Base-by-base conservation (phyloP, 768 basidiomycete genomes). In the Symmetrospora coprosmae region DNA sequence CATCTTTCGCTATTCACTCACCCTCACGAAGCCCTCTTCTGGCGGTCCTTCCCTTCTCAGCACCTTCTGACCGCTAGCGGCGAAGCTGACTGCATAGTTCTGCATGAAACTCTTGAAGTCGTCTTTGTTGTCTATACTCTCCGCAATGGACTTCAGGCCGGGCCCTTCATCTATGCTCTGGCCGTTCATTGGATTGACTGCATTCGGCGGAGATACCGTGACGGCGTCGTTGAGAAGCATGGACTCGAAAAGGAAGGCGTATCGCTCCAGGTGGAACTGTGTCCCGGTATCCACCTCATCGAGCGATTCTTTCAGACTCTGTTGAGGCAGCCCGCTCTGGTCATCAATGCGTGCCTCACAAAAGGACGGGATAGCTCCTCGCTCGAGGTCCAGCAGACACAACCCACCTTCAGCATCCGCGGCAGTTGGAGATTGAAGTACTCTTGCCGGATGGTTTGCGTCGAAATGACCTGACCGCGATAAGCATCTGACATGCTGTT, bases 41-140 rank as follows among this genome's bases (percentile, higher is more conserved):
- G 79, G 76, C 2, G 89, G 88, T 2, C 87, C 91, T 66, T 94
- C 64, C 13, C 62, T 21, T 43, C 41, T 17, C 17, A 56, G 61
- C 31, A 41, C 50, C 23, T 40, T 63, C 31, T 34, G 50, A 49
- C 51, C 61, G 28, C 45, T 52, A 30, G 64, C 53, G 21, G 84
- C 86, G 62, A 86, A 85, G 28, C 88, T 88, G 69, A 91, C 88
- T 0, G 86, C 84, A 70, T 92, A 99, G 71, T 94, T 89, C 71
- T 94, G 88, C 91, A 99, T 96, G 71, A 84, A 99, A 7, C 79
- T 81, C 74, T 86, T 92, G 76, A 99, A 97, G 73, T 99, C 94
- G 34, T 82, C 78, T 37, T 90, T 81, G 67, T 90, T 90, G 73
- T 99, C 92, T 66, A 99, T 94, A 4, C 81, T 80, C 71, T 96